Base-by-base conservation (phyloP, 2,329 filamentous ascomycete genomes). In the Colletotrichum shisoi region DNA sequence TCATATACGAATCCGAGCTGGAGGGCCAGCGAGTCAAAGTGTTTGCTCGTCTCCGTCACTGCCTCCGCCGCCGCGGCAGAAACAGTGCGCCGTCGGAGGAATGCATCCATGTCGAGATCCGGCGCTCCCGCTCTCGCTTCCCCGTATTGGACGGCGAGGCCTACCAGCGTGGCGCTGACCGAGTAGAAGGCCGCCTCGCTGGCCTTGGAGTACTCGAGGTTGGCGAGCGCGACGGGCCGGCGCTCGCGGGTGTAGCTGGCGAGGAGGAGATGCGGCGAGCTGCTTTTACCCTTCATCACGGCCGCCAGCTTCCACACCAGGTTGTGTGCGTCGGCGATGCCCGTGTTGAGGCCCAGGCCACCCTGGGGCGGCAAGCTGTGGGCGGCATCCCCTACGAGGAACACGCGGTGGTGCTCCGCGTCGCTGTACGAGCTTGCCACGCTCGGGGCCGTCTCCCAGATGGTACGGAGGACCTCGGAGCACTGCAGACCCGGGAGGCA, bases 341-440 rank as follows among this genome's bases (percentile, higher is more conserved):
- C 85, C 0, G 85, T 87, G 70, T 88, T 88, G 70, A 87, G 79
- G 0, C 86, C 85, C 69, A 87, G 85, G 0, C 84, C 85, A 0
- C 84, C 85, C 9, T 84, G 83, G 42, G 84, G 83, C 1, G 79
- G 84, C 64, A 87, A 84, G 3, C 84, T 84, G 62, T 88, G 85
- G 0, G 83, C 84, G 0, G 85, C 84, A 62, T 88, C 86, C 3
- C 85, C 85, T 7, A 82, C 84, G 0, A 87, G 75, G n/a, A 66
- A 66, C 27, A 66, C 51, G 15, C 59, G 52, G 15, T 52, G 39
- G 71, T 72, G 54, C 79, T 80, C 12, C 77, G 27, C 9, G 13
- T 66, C 52, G 12, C 45, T 52, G 6, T 63, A 66, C 15, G 63
- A 63, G 27, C 45, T 57, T 34, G 59, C 63, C 27, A 66, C 51